Conservation (phyloP, 768 basidiomycete species). For the Tremella mesenterica region DNA sequence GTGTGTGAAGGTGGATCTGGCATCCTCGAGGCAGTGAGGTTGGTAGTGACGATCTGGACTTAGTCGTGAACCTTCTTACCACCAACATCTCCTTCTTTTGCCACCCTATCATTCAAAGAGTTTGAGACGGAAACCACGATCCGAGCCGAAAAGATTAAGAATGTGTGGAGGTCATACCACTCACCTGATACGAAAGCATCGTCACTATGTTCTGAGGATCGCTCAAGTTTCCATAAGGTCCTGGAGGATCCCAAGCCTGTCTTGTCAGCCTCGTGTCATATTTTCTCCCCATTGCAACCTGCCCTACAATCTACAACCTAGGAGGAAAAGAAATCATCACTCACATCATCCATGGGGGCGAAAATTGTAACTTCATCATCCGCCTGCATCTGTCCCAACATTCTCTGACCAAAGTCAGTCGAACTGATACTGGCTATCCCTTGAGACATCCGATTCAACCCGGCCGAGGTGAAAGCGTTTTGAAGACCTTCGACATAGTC, state of each 20-base stretch:
- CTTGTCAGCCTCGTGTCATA: not conserved
- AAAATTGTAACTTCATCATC: not conserved
- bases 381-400: not conserved
- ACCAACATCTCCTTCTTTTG: too few species aligned
- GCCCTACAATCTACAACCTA: too few species aligned
- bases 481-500: not conserved
- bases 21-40: slow-evolving; percentile 20
- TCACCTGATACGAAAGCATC: not conserved
- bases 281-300: too few species aligned
- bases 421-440: not conserved
- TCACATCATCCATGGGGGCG: not conserved
- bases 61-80: too few species aligned
- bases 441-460: not conserved
- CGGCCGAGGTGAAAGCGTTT: slow-evolving; percentile 1
- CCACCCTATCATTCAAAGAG: too few species aligned
- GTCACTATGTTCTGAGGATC: not conserved
- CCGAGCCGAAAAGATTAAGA: not conserved
- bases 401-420: not conserved
- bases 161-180: not conserved
- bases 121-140: too few species aligned
- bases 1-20: slow-evolving; percentile 24
- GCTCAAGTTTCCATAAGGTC: not conserved
- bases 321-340: not conserved
- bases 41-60: slow-evolving; percentile 20
- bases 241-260: not conserved